A percentile compares a stretch with the other conserved stretches of the same genome.
These are phyloP conservation scores for Cercospora canescens DNA, from an alignment of 2,329 filamentous ascomycete species.

Conservation along the genomic window DNA sequence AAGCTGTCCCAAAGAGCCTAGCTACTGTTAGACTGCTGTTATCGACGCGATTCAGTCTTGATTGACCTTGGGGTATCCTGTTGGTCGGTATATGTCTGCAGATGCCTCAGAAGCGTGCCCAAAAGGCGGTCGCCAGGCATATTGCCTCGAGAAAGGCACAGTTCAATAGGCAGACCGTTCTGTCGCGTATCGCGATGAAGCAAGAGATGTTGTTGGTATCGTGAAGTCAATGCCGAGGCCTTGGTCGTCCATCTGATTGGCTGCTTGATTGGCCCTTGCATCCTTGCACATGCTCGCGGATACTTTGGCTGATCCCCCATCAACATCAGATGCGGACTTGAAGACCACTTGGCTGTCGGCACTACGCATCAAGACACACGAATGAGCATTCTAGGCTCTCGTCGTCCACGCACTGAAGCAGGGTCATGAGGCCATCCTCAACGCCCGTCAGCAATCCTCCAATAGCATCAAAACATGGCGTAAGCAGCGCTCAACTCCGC, in stretches of 20 bases:
- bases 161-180: not conserved
- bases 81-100: conserved; percentile 59
- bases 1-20: conserved; percentile 63
- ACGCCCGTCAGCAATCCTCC: not conserved
- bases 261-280: not conserved
- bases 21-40: conserved; percentile 14
- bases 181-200: not conserved
- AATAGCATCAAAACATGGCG: conserved; percentile 8
- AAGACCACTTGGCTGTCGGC: too few species aligned
- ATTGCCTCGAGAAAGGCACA: not conserved
- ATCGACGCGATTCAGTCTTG: not conserved
- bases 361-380: not conserved
- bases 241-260: not conserved
- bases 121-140: conserved; percentile 70
- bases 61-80: conserved; percentile 61
- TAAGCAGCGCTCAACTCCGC: not conserved
- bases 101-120: conserved; percentile 64
- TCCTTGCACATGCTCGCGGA: not conserved
- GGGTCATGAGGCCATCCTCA: not conserved
- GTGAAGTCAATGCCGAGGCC: conserved; percentile 9
- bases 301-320: not conserved
- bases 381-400: not conserved
- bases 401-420: not conserved
- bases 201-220: not conserved
- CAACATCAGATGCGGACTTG: not conserved